These are phyloP conservation scores for Sherardia arvensis DNA, from an alignment of 257 asterid genomes.

Conservation along the genomic window DNA sequence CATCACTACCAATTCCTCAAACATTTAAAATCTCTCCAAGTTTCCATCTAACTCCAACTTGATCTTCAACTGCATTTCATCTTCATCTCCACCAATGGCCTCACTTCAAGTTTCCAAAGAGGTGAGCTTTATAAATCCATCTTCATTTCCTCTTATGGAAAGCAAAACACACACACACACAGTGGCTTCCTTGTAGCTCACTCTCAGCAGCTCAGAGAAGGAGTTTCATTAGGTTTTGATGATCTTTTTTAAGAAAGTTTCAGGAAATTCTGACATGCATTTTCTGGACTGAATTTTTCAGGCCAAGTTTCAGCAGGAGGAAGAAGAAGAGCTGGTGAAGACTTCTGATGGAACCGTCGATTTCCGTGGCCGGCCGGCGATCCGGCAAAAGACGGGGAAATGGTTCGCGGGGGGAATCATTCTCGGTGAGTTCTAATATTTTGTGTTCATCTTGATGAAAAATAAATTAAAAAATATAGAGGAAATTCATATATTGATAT, in stretches of 20 bases:
- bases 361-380: slow-evolving; percentile 62
- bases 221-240: not conserved
- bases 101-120: slow-evolving; percentile 40
- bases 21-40: slow-evolving; percentile 9
- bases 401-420: slow-evolving; percentile 70
- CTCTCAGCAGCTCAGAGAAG: not conserved
- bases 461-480: too few species aligned
- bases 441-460: not conserved
- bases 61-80: slow-evolving; percentile 1
- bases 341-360: slow-evolving; percentile 77
- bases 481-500: slow-evolving; percentile 12
- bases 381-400: slow-evolving; percentile 41
- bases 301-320: slow-evolving; percentile 38
- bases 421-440: slow-evolving; percentile 38
- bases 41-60: slow-evolving; percentile 13
- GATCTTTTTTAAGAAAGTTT: not conserved
- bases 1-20: slow-evolving; percentile 2
- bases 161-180: not conserved
- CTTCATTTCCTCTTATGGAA: not conserved
- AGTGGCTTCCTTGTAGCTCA: not conserved
- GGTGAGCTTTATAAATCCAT: slow-evolving; percentile 20
- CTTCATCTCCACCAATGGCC: slow-evolving; percentile 40
- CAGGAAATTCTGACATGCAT: slow-evolving; percentile 1
- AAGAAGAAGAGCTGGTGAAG: slow-evolving; percentile 18
- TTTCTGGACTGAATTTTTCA: slow-evolving; percentile 11